Evolutionary conservation across 1,284 basidiomycete species (phyloP).

Genomic region (Amylostereum chailletii): DNA sequence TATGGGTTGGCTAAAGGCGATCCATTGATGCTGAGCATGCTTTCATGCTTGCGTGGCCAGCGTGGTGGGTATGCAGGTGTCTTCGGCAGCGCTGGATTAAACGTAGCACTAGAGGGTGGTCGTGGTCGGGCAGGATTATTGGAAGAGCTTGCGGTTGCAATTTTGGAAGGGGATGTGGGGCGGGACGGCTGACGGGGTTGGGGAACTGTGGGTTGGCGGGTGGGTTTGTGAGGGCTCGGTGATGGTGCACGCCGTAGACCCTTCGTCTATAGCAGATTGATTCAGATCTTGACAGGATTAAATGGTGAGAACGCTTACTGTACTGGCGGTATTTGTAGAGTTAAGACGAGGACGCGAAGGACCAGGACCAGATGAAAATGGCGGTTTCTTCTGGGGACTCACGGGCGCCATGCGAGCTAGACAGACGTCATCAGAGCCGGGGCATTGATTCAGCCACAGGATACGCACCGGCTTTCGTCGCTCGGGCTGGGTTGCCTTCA

Average conservation of each 20-base stretch:
- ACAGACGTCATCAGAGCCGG: constrained; percentile 1
- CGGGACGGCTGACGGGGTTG: constrained; percentile 26
- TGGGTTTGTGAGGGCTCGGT: constrained; percentile 47
- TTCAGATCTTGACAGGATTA: too few species aligned
- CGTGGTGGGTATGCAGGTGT: constrained; percentile 49
- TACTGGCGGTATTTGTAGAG: constrained; percentile 36
- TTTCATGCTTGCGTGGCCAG: constrained; percentile 57
- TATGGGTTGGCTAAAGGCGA: constrained; percentile 71
- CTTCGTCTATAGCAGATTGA: too few species aligned
- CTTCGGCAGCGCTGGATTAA: constrained; percentile 61
- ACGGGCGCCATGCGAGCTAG: constrained; percentile 42
- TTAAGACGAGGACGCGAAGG: constrained; percentile 35
- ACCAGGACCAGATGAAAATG: constrained; percentile 37
- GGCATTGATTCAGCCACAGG: not conserved
- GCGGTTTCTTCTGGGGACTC: constrained; percentile 47
- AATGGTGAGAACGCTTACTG: constrained; percentile 26
- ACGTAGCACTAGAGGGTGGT: constrained; percentile 59
- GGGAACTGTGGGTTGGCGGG: constrained; percentile 16
- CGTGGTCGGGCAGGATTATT: constrained; percentile 33
- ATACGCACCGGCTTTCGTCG: constrained; percentile 50
- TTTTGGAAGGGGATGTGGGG: constrained; percentile 42
- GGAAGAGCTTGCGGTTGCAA: constrained; percentile 19
- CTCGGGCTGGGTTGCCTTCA: constrained; percentile 35
- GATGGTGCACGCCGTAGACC: constrained; percentile 17
- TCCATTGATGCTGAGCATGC: constrained; percentile 68